Percentiles rank a stretch among this genome's conserved stretches.
These are phyloP conservation scores for Diplodia sapinea DNA, from an alignment of 2,329 filamentous ascomycete species.

Conservation along the genomic window DNA sequence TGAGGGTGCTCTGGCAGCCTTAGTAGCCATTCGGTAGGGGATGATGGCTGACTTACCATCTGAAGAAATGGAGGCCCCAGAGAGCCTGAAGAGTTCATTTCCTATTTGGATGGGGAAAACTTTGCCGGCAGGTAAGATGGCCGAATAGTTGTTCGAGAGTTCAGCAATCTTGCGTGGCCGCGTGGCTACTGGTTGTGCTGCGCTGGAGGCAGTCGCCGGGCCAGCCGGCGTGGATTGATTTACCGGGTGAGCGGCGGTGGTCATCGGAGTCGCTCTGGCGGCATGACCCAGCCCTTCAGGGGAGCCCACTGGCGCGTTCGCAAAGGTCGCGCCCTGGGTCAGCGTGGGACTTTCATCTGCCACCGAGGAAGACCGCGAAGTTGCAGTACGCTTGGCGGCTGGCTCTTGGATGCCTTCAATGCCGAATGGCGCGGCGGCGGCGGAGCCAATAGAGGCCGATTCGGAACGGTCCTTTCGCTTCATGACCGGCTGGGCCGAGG, in stretches of 20 bases:
- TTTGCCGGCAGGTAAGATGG: constrained; percentile 69
- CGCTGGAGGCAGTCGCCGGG: background rate
- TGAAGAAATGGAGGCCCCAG: constrained; percentile 72
- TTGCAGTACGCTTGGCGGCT: constrained; percentile 20
- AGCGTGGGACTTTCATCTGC: constrained; percentile 21
- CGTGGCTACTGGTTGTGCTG: background rate
- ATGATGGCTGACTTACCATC: constrained; percentile 64
- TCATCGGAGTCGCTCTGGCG: constrained; percentile 23
- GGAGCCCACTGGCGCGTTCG: background rate
- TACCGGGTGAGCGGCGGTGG: constrained; percentile 33
- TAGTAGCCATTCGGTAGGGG: constrained; percentile 43
- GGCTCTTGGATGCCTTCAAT: constrained; percentile 20
- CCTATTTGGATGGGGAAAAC: constrained; percentile 76
- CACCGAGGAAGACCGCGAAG: constrained; percentile 18
- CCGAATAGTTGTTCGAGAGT: constrained; percentile 16
- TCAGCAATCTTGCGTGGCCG: constrained; percentile 25
- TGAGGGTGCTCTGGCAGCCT: constrained; percentile 77
- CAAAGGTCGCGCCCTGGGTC: constrained; percentile 5
- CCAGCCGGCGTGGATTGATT: background rate
- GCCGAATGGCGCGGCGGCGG: constrained; percentile 5
- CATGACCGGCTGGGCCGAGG: constrained; percentile 18
- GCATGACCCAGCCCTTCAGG: background rate
- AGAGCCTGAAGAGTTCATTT: constrained; percentile 70
- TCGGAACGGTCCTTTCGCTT: constrained; percentile 29
- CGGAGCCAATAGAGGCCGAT: constrained; percentile 12